Base-by-base conservation (phyloP, 495 filamentous ascomycete genomes). In the Staphylotrichum longicolle region DNA sequence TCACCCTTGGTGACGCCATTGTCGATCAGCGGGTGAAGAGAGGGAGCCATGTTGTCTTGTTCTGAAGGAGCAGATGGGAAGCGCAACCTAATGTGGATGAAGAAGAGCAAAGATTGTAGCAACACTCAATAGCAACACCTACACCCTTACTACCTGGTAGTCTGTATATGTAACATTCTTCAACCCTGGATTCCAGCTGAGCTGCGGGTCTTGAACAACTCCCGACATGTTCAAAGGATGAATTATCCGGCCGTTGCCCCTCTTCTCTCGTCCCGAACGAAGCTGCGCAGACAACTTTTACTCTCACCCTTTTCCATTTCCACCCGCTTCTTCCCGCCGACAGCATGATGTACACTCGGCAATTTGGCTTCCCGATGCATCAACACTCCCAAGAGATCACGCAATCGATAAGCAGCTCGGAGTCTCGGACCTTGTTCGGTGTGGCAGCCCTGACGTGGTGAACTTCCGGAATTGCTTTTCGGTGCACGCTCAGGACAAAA, bases 21-120 rank as follows among this genome's bases (percentile, higher is more conserved):
- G 74, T 86, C 83, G 72, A 87, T 66, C 46, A 82, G 71, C 58
- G 84, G 83, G 73, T 87, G 83, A 42, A 87, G 72, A 33, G 79
- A 81, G 42, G 72, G 70, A 32, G 66, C 64, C 70, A 75, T 75
- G 41, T 33, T 70, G 33, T 12, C 45, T 27, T 27, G 20, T 27
- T 27, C 20, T 39, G 37, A 10, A 39, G 5, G 37, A 39, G 37
- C 37, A 10, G 37, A 39, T 39, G 5, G 5, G 37, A 10, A 39
- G 5, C 6, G 37, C 6, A 39, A 10, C 5, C 2, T 39, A 2
- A 10, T 10, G 5, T 39, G 37, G 37, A 39, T 39, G 37, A 39
- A 10, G 10, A 10, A 39, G 37, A 39, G 37, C 10, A 39, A 10
- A 10, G 10, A 39, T 3, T 39, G 37, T 39, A 7, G 10, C 37